Conservation (phyloP, 345 rosid species). For the Linum tenue region DNA sequence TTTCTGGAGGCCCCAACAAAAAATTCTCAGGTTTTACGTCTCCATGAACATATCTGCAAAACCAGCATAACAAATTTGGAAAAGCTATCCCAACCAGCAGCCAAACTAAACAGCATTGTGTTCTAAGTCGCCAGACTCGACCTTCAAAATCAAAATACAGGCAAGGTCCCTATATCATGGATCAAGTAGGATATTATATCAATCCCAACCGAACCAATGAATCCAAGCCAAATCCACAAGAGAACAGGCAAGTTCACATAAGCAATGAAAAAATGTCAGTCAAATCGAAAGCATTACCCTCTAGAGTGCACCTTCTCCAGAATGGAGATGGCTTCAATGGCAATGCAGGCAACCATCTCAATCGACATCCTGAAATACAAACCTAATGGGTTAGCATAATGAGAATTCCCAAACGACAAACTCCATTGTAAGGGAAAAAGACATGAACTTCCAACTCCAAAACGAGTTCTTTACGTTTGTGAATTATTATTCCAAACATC, state of each 20-base stretch:
- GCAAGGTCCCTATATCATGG: background rate
- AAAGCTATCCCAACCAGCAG: background rate
- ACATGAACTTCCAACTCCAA: background rate
- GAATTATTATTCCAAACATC: constrained; percentile 68
- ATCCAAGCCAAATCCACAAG: background rate
- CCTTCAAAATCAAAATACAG: background rate
- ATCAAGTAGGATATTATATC: background rate
- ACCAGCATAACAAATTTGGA: constrained; percentile 15
- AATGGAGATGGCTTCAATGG: constrained; percentile 83
- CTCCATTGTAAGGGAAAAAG: background rate
- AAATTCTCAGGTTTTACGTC: constrained; percentile 98
- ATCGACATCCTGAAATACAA: constrained; percentile 52
- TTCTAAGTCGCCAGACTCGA: background rate
- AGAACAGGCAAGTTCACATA: background rate
- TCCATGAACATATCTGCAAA: constrained; percentile 84
- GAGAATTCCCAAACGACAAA: background rate
- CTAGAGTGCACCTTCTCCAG: constrained; percentile 81
- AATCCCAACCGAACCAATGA: background rate
- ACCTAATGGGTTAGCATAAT: constrained; percentile 5
- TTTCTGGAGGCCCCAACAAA: constrained; percentile 80
- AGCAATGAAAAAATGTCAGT: constrained; percentile 10
- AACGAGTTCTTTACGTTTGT: constrained; percentile 41
- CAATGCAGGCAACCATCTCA: constrained; percentile 88
- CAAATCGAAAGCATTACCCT: constrained; percentile 36
- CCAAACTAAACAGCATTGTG: background rate